phyloP scores from a whole-genome alignment of 192 early-diverging fungal genomes.

The Coemansia sp. region DNA sequence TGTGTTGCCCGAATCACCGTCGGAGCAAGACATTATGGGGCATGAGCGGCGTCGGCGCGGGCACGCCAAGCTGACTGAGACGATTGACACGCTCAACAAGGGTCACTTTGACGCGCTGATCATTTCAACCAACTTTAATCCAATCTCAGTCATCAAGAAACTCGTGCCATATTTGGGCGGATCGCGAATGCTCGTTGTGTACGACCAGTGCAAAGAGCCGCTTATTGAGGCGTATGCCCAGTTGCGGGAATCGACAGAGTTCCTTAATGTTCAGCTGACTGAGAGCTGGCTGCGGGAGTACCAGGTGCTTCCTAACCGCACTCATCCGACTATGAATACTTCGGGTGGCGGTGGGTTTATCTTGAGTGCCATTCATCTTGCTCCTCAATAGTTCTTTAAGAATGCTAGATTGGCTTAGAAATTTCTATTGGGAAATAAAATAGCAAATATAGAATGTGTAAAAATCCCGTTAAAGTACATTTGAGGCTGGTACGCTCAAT shows the following conservation, averaged over 20 bases:
- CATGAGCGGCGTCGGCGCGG: constrained; percentile 58
- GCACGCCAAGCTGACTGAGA: constrained; percentile 52
- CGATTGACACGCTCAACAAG: constrained; percentile 55
- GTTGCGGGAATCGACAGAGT: constrained; percentile 69
- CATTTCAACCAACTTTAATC: constrained; percentile 75
- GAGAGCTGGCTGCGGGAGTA: constrained; percentile 92
- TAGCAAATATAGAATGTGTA: no score
- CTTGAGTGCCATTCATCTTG: constrained; percentile 62
- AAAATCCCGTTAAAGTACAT: no score
- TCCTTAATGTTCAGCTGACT: constrained; percentile 79
- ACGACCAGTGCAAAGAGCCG: constrained; percentile 68
- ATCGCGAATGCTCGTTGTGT: constrained; percentile 83
- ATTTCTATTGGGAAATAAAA: no score
- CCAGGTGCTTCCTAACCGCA: constrained; percentile 77
- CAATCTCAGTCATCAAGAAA: constrained; percentile 68
- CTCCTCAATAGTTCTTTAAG: neutral
- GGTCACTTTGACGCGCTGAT: constrained; percentile 76
- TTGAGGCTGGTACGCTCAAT: no score
- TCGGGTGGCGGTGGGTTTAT: constrained; percentile 72
- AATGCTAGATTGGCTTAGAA: neutral
- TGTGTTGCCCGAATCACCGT: constrained; percentile 53
- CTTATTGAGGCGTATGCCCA: constrained; percentile 62
- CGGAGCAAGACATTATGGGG: constrained; percentile 55
- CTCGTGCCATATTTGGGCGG: constrained; percentile 76
- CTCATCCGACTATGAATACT: constrained; percentile 77